Percentiles rank a stretch among this genome's conserved stretches.
These are phyloP conservation scores for Fragaria iinumae DNA, from an alignment of 306 rosid genomes.

Conservation along the genomic window DNA sequence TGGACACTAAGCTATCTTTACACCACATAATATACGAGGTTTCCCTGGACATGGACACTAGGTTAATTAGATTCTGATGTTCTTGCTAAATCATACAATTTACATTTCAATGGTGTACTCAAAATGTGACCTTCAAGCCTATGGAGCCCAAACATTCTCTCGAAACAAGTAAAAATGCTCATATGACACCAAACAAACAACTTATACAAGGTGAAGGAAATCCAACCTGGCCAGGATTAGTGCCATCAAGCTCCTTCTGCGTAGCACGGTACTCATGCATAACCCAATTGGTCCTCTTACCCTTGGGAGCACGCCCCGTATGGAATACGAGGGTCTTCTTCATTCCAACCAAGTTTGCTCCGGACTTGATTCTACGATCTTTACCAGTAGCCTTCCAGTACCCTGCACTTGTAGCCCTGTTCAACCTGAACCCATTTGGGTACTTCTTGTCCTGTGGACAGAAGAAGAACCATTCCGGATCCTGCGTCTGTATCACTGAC, in stretches of 20 bases:
- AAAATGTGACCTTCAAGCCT: not conserved
- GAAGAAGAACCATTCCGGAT: constrained; percentile 98
- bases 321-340: constrained; percentile 94
- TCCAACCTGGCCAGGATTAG: constrained; percentile 93
- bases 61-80: not conserved
- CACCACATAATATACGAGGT: no score
- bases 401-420: constrained; percentile 78
- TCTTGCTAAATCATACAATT: not conserved
- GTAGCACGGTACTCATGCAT: constrained; percentile 96
- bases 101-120: not conserved
- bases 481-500: constrained; percentile 66
- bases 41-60: not conserved
- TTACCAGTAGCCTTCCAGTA: constrained; percentile 99
- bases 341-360: constrained; percentile 74
- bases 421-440: constrained; percentile 85
- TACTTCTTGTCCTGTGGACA: constrained; percentile 95
- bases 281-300: constrained; percentile 87
- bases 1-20: not conserved
- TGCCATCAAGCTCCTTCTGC: constrained; percentile 83
- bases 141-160: not conserved
- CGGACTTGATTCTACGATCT: constrained; percentile 85
- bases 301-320: constrained; percentile 91
- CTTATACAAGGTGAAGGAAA: not conserved
- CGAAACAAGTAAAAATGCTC: constrained; percentile 2
- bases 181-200: not conserved